These are phyloP conservation scores for Lasiosphaeria miniovina DNA, from an alignment of 495 filamentous ascomycete species.

Conservation along the genomic window DNA sequence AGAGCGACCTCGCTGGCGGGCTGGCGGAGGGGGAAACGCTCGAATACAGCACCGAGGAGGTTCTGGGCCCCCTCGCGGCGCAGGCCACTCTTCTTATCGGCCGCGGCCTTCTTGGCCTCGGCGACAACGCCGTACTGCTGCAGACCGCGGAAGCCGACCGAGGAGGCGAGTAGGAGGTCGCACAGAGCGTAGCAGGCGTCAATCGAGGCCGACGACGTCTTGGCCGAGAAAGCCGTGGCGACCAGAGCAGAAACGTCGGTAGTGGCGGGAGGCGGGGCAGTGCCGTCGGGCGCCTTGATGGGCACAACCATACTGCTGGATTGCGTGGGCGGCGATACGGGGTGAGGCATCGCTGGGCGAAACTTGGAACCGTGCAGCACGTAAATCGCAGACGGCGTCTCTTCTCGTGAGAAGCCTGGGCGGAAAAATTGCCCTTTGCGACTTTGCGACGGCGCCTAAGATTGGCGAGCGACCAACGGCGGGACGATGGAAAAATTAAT, in stretches of 20 bases:
- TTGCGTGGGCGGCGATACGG: constrained; percentile 19
- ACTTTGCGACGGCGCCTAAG: neutral
- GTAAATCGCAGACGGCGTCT: neutral
- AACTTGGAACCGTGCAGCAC: neutral
- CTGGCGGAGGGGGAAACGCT: constrained; percentile 76
- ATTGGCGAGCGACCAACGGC: neutral
- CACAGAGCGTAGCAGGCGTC: constrained; percentile 82
- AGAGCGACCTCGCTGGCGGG: constrained; percentile 78
- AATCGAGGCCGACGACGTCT: constrained; percentile 81
- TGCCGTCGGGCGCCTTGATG: constrained; percentile 32
- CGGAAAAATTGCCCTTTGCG: constrained; percentile 4
- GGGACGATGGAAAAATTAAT: neutral
- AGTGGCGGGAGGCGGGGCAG: constrained; percentile 57
- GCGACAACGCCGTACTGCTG: constrained; percentile 67
- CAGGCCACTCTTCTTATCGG: constrained; percentile 89
- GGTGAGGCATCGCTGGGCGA: constrained; percentile 20
- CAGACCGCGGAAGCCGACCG: constrained; percentile 74
- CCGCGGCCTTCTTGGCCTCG: constrained; percentile 77
- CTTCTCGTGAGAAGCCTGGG: constrained; percentile 7
- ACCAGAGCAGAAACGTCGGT: constrained; percentile 73
- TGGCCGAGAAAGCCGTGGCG: constrained; percentile 70
- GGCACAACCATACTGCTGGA: constrained; percentile 30
- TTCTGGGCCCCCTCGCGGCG: constrained; percentile 92
- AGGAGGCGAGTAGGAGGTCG: constrained; percentile 66
- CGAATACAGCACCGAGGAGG: constrained; percentile 87